phyloP scores from a whole-genome alignment of 345 rosid species.

The Camelina neglecta region DNA sequence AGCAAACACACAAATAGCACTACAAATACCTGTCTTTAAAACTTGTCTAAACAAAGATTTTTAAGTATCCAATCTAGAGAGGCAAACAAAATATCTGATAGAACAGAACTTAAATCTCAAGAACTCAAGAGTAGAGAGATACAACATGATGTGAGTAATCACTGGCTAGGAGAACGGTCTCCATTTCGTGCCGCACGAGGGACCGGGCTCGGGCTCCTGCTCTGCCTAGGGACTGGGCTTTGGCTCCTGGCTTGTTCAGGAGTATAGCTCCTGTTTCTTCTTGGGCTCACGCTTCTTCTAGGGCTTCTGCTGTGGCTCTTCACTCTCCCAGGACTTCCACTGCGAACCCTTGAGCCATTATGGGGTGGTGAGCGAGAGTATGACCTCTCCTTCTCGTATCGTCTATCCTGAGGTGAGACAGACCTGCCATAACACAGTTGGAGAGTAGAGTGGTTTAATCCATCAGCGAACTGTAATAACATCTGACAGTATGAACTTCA shows the following conservation, averaged over 20 bases:
- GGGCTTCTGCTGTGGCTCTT: slow-evolving; percentile 51
- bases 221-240: slow-evolving; percentile 51
- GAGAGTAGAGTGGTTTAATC: not conserved
- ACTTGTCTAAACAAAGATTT: slow-evolving; percentile 17
- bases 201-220: slow-evolving; percentile 49
- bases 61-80: slow-evolving; percentile 24
- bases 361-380: slow-evolving; percentile 76
- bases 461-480: slow-evolving; percentile 8
- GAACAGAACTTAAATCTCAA: slow-evolving; percentile 13
- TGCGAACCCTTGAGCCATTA: slow-evolving; percentile 69
- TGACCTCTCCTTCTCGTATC: slow-evolving; percentile 58
- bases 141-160: slow-evolving; percentile 32
- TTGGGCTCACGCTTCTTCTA: slow-evolving; percentile 46
- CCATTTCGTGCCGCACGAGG: slow-evolving; percentile 44
- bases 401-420: slow-evolving; percentile 63
- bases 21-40: not conserved
- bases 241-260: slow-evolving; percentile 54
- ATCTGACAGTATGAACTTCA: not conserved
- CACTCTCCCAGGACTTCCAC: slow-evolving; percentile 59
- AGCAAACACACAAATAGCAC: slow-evolving; percentile 14
- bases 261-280: slow-evolving; percentile 51
- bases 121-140: slow-evolving; percentile 12
- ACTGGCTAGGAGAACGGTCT: slow-evolving; percentile 76
- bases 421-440: slow-evolving; percentile 55
- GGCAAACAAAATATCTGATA: slow-evolving; percentile 28